Percentiles rank a stretch among this genome's conserved stretches.
Evolutionary conservation across 108 stramenopile genomes (phyloP).

Genomic region (Skeletonema costatum): DNA sequence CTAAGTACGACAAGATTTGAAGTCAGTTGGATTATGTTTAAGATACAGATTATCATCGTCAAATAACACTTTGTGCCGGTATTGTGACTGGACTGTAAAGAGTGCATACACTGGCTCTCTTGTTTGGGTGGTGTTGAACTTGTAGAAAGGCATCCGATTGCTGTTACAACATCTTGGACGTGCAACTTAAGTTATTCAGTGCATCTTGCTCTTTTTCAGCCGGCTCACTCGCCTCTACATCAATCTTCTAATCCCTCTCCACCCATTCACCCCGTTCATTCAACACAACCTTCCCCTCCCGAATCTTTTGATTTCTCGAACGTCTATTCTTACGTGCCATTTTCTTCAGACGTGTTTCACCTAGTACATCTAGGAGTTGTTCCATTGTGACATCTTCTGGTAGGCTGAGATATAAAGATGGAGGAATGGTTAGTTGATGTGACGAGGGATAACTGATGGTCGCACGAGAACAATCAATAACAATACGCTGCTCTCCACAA

Average conservation of each 20-base stretch:
- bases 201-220: too few relatives aligned
- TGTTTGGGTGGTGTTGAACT: too few relatives aligned
- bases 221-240: too few relatives aligned
- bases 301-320: constrained; percentile 14
- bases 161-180: too few relatives aligned
- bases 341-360: constrained; percentile 12
- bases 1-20: too few relatives aligned
- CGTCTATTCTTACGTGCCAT: constrained; percentile 11
- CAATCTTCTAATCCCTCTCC: background rate
- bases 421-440: background rate
- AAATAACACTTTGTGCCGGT: too few relatives aligned
- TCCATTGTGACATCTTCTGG: constrained; percentile 2
- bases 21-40: too few relatives aligned
- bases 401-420: background rate
- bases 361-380: constrained; percentile 5
- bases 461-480: background rate
- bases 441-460: background rate
- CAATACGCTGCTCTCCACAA: background rate
- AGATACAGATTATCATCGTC: too few relatives aligned
- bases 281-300: constrained; percentile 20
- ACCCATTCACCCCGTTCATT: constrained; percentile 18
- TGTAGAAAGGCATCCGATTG: too few relatives aligned
- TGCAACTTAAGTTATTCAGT: too few relatives aligned
- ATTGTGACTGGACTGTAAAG: too few relatives aligned
- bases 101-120: too few relatives aligned